Conservation (phyloP, 768 basidiomycete species). For the Trichaptum fuscoviolaceum region DNA sequence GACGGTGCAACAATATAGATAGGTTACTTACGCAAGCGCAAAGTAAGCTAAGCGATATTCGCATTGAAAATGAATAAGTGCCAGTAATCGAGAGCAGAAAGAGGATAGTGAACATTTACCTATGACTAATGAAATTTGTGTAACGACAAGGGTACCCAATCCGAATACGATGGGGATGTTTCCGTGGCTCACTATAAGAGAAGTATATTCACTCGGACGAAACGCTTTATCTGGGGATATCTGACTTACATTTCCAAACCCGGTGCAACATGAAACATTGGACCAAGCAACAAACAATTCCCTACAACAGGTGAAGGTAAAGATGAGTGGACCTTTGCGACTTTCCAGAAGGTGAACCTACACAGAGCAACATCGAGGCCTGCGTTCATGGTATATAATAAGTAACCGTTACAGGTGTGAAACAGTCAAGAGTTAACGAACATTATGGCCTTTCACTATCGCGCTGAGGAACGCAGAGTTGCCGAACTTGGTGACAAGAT, state of each 20-base stretch:
- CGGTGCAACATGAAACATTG: neutral
- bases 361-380: neutral
- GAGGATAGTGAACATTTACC: neutral
- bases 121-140: neutral
- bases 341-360: neutral
- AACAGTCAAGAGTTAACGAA: neutral
- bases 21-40: neutral
- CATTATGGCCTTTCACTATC: neutral
- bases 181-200: neutral
- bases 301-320: neutral
- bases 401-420: neutral
- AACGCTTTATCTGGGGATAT: neutral
- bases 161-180: neutral
- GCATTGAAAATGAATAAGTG: neutral
- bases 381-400: neutral
- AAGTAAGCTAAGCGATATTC: neutral
- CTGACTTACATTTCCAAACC: neutral
- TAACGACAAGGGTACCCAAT: neutral
- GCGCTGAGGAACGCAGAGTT: neutral
- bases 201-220: neutral
- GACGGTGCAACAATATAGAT: neutral
- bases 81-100: neutral
- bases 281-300: neutral
- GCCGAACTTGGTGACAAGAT: slow-evolving; percentile 19
- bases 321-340: neutral